Base-by-base conservation (phyloP, 106 monocot species). In the Allium sativum region DNA sequence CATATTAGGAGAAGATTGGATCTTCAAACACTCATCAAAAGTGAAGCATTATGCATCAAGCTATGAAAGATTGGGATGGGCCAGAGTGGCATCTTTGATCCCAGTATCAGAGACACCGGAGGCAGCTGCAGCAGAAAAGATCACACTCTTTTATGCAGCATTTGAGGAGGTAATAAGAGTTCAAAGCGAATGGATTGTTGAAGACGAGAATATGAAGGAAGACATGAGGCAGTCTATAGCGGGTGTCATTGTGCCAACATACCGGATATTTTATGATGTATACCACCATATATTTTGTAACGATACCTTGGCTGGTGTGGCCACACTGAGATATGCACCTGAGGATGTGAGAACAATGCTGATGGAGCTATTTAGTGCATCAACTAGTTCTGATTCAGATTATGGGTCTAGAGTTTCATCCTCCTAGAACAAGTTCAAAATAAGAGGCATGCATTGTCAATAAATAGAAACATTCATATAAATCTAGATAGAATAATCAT, bases 1-100 rank as follows among this genome's bases (percentile, higher is more conserved):
- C 42, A 7, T 79, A 3, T 48, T 77, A 12, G 77, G 77, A 18
- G 67, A 72, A 16, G 72, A 72, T 10, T 77, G 77, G 77, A 48
- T n/a, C 17, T 9, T 18, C 40, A 54, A 67, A 40, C 72, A 72
- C 40, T 41, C 31, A 16, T 50, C 47, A 41, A 66, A 59, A 67
- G 67, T 61, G 62, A 65, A 50, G 62, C 59, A 65, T 22, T 61
- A 66, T 47, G 21, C 71, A 0, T 44, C 53, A n/a, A 64, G 40
- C 56, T 75, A 69, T 56, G 54, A 68, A 56, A 56, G 62, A 56
- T 22, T 61, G 0, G 68, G 54, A 11, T 75, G 75, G 75, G 51
- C 62, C 10, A 60, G 45, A 41, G 45, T 61, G 22, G 44, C 59
- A 18, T 66, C 74, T 31, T 52, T 55, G 12, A 41, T 58, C 17